These are phyloP conservation scores for Spergularia bocconei DNA, from an alignment of 148 eudicot species.

Conservation along the genomic window DNA sequence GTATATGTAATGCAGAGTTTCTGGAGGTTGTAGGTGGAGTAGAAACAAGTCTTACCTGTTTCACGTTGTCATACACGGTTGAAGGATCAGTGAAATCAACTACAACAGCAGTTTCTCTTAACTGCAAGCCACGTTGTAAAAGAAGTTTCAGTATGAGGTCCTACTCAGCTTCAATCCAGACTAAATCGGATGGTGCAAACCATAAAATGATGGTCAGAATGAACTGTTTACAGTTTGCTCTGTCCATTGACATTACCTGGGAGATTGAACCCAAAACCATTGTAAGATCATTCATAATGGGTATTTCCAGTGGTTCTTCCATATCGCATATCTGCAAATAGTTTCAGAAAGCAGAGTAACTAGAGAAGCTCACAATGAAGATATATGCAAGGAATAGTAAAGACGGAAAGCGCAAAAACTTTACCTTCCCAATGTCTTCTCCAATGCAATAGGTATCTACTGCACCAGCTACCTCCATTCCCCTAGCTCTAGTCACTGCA, in stretches of 20 bases:
- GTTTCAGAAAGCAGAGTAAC: background rate
- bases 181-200: too few relatives aligned
- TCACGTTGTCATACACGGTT: conserved; percentile 82
- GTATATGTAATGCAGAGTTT: conserved; percentile 2
- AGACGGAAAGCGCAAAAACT: background rate
- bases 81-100: conserved; percentile 90
- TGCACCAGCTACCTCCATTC: conserved; percentile 94
- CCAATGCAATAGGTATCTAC: conserved; percentile 67
- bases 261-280: conserved; percentile 93
- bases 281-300: conserved; percentile 78
- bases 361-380: background rate
- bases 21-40: conserved; percentile 7
- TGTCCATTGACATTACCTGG: conserved; percentile 50
- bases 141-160: background rate
- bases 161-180: too few relatives aligned
- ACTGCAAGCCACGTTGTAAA: conserved; percentile 35
- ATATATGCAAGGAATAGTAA: background rate
- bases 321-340: conserved; percentile 62
- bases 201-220: background rate
- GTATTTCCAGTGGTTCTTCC: conserved; percentile 93
- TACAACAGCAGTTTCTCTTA: conserved; percentile 62
- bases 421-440: conserved; percentile 77
- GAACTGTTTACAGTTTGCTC: background rate
- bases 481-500: conserved; percentile 84
- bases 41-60: conserved; percentile 53